phyloP scores from a whole-genome alignment of 2,329 filamentous ascomycete species.

The Huntiella abstrusa region DNA sequence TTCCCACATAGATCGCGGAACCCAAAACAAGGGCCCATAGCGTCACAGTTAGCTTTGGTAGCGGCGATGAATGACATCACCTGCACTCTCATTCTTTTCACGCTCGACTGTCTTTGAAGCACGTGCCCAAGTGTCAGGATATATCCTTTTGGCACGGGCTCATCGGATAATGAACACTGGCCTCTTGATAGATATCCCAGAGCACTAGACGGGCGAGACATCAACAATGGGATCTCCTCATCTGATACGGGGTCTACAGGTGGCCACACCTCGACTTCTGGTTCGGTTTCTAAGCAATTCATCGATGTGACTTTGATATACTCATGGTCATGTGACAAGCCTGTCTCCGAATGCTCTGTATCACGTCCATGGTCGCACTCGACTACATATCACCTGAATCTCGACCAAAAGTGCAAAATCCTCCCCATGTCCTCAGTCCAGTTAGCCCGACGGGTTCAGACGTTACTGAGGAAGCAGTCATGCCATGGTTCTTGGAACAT shows the following conservation, averaged over 20 bases:
- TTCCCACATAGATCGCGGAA: constrained; percentile 48
- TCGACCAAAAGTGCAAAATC: no score
- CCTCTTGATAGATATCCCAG: not conserved
- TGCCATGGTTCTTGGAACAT: no score
- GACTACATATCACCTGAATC: constrained; percentile 34
- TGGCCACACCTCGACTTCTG: not conserved
- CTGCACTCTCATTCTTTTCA: constrained; percentile 33
- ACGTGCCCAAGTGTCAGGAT: not conserved
- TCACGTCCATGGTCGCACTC: constrained; percentile 61
- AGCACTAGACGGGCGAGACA: not conserved
- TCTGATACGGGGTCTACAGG: not conserved
- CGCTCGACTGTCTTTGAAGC: constrained; percentile 13
- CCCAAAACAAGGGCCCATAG: constrained; percentile 40
- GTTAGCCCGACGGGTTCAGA: no score
- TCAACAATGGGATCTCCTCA: not conserved
- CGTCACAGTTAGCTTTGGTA: constrained; percentile 43
- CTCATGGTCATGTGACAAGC: no score
- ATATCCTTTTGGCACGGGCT: no score
- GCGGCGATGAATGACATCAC: constrained; percentile 48
- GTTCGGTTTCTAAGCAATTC: not conserved
- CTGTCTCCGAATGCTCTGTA: constrained; percentile 12
- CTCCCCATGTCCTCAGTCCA: no score
- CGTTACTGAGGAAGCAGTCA: no score
- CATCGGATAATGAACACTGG: not conserved
- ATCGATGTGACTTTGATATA: no score